phyloP scores from a whole-genome alignment of 1,139 yeast species.

The Kurtzmaniella quercitrusa region DNA sequence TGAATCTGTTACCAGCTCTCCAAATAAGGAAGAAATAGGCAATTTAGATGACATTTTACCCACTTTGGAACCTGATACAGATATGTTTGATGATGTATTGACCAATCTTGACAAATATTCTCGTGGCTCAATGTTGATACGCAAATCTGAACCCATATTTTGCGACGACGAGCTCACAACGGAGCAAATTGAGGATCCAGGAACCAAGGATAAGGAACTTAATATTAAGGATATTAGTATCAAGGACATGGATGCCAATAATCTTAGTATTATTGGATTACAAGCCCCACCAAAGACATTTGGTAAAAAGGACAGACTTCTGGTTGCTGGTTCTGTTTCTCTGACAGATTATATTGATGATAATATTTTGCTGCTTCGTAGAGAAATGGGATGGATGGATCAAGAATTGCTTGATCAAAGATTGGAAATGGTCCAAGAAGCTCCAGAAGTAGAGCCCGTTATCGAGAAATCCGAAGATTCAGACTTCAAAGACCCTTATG shows the following conservation, averaged over 20 bases:
- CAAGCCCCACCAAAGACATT: neutral
- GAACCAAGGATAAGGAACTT: conserved; percentile 22
- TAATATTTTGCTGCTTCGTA: neutral
- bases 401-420: conserved; percentile 1
- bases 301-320: neutral
- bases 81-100: conserved; percentile 33
- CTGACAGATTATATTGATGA: conserved; percentile 1
- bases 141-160: conserved; percentile 27
- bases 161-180: conserved; percentile 42
- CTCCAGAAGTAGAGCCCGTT: neutral
- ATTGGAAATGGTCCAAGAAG: neutral
- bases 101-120: conserved; percentile 20
- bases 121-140: neutral
- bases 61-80: conserved; percentile 27
- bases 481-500: neutral
- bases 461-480: neutral
- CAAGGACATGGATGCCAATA: too few species aligned
- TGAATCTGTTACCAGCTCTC: neutral
- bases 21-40: neutral
- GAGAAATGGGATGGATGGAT: conserved; percentile 3
- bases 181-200: conserved; percentile 42
- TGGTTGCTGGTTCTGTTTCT: neutral
- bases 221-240: neutral
- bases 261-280: neutral
- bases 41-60: conserved; percentile 16